phyloP scores from a whole-genome alignment of 2,329 filamentous ascomycete genomes.

The Fusarium cicatricum region DNA sequence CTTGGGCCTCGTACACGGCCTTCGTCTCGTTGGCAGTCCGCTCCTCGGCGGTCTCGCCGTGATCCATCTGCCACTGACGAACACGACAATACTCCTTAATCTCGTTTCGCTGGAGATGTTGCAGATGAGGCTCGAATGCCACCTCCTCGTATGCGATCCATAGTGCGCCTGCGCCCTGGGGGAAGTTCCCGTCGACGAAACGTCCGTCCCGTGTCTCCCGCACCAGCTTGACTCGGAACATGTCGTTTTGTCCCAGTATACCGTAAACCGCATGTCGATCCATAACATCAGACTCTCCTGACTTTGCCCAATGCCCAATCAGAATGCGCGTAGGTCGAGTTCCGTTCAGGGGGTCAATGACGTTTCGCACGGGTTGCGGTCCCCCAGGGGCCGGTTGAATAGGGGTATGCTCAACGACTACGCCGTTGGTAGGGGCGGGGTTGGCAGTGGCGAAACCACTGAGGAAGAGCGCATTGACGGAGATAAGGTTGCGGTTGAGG shows the following conservation, averaged over 20 bases:
- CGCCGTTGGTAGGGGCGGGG: conserved; percentile 39
- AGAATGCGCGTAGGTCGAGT: conserved; percentile 66
- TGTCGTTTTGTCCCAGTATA: conserved; percentile 68
- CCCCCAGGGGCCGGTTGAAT: conserved; percentile 35
- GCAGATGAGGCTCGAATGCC: conserved; percentile 64
- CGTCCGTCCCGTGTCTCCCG: conserved; percentile 68
- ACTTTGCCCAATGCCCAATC: conserved; percentile 67
- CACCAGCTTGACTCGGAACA: conserved; percentile 70
- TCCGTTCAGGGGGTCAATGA: conserved; percentile 55
- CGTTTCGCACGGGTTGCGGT: conserved; percentile 30
- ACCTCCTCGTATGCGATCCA: conserved; percentile 72
- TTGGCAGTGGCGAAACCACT: conserved; percentile 13
- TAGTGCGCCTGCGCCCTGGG: conserved; percentile 64
- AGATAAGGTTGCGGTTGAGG: conserved; percentile 39
- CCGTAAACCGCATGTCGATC: conserved; percentile 71
- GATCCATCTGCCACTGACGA: conserved; percentile 65
- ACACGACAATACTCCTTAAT: conserved; percentile 71
- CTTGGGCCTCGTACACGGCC: conserved; percentile 61
- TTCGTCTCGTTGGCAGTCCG: conserved; percentile 59
- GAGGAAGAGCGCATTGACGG: conserved; percentile 49
- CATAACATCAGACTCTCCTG: conserved; percentile 53
- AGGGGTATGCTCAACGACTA: conserved; percentile 32
- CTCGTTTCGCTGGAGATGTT: conserved; percentile 59
- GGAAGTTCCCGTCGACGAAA: conserved; percentile 67
- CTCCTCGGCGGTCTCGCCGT: conserved; percentile 59